These are phyloP conservation scores for Inga laurina DNA, from an alignment of 306 rosid species.

Conservation along the genomic window DNA sequence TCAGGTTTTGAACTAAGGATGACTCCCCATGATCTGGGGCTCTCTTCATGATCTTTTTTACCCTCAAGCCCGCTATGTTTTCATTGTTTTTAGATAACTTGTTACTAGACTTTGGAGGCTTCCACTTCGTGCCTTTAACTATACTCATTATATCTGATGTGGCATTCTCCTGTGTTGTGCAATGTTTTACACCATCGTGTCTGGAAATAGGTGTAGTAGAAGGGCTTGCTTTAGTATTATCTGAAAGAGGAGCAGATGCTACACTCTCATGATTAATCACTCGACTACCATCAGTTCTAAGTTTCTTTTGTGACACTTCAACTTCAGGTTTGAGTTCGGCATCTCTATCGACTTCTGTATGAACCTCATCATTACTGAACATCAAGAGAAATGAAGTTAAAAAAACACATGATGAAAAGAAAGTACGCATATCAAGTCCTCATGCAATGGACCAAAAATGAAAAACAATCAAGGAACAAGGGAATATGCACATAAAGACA, in stretches of 20 bases:
- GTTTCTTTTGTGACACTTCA: slow-evolving; percentile 51
- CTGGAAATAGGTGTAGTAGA: slow-evolving; percentile 33
- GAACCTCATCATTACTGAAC: slow-evolving; percentile 52
- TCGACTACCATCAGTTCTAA: slow-evolving; percentile 48
- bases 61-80: slow-evolving; percentile 74
- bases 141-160: slow-evolving; percentile 69
- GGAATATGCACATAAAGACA: neutral
- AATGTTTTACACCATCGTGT: slow-evolving; percentile 36
- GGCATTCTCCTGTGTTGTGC: slow-evolving; percentile 39
- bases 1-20: slow-evolving; percentile 74
- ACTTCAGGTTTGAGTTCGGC: slow-evolving; percentile 43
- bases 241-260: slow-evolving; percentile 34
- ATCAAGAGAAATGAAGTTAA: slow-evolving; percentile 35
- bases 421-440: slow-evolving; percentile 22
- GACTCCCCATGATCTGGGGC: slow-evolving; percentile 72
- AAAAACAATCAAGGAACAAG: neutral
- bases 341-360: slow-evolving; percentile 46
- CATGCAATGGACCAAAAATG: slow-evolving; percentile 30
- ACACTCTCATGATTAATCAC: slow-evolving; percentile 34
- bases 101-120: slow-evolving; percentile 47
- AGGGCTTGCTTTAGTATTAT: slow-evolving; percentile 38
- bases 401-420: neutral
- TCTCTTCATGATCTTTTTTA: slow-evolving; percentile 96
- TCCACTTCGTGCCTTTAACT: slow-evolving; percentile 62
- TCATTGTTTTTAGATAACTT: slow-evolving; percentile 54